Evolutionary conservation across 345 rosid genomes (phyloP), one percentile per base, ranked within the genome.

Genomic region (Citrus glauca): DNA sequence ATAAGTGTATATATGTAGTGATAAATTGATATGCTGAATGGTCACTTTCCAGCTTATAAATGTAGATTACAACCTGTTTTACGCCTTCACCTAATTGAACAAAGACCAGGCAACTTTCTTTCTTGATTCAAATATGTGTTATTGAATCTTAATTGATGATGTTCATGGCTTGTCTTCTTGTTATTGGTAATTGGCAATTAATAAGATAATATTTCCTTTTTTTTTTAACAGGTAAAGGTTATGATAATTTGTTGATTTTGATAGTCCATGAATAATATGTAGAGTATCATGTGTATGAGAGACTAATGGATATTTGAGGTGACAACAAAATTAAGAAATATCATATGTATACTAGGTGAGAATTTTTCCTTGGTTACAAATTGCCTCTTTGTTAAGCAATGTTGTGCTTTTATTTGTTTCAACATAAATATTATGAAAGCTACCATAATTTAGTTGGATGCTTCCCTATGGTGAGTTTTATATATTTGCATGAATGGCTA

Each of bases 381-480:
- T 73, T 84, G 81, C 84, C 81, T 81, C 69, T 19, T 72, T 73
- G 42, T 55, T 60, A 83, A 85, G 88, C 78, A 79, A 77, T 22
- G 20, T 62, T 25, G 42, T 57, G 50, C 17, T 25, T 42, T 42
- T 10, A 0, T 3, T 59, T 74, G 78, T 30, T 72, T 73, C 71
- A 80, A 57, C 81, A 56, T 78, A 53, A 85, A 72, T 62, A 61
- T 40, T 37, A 71, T 82, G 69, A 63, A 74, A 77, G 60, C 37
- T n/a, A 30, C 35, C 30, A 69, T 74, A 50, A 48, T 48, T 48
- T 38, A 38, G 69, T 59, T 27, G 69, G 37, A 48, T 33, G 3
- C 4, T 42, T 56, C 25, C 60, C 9, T 20, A 5, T 17, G n/a
- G 60, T 5, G 3, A 56, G 13, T 42, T 56, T 56, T 22, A 0